These are phyloP conservation scores for Ogataea populi-albae DNA, from an alignment of 805 yeast genomes.

Conservation along the genomic window DNA sequence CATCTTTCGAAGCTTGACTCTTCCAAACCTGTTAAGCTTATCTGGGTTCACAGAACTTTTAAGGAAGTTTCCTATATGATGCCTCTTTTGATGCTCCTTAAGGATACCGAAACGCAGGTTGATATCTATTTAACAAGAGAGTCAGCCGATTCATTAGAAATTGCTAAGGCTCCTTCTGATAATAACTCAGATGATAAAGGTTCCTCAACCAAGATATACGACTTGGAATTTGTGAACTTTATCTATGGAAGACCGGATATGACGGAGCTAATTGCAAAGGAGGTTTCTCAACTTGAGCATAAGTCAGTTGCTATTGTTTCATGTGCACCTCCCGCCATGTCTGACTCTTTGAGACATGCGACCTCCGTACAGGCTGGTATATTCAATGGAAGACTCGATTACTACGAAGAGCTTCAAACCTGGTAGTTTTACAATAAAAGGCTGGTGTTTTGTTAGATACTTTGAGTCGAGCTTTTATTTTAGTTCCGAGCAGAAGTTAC, in stretches of 20 bases:
- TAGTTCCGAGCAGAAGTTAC: no score
- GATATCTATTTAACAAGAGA: slow-evolving; percentile 40
- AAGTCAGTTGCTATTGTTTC: slow-evolving; percentile 39
- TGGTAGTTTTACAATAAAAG: slow-evolving; percentile 52
- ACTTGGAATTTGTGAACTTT: slow-evolving; percentile 34
- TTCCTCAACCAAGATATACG: slow-evolving; percentile 33
- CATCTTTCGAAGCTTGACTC: slow-evolving; percentile 26
- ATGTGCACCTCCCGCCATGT: slow-evolving; percentile 47
- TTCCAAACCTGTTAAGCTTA: slow-evolving; percentile 38
- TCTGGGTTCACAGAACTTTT: slow-evolving; percentile 59
- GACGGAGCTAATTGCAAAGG: slow-evolving; percentile 30
- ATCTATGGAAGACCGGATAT: slow-evolving; percentile 41
- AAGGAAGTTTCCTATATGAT: slow-evolving; percentile 44
- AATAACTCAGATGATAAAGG: slow-evolving; percentile 5
- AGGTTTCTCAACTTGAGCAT: slow-evolving; percentile 35
- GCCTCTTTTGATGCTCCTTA: slow-evolving; percentile 35
- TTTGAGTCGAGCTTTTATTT: no score
- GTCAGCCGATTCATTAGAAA: slow-evolving; percentile 6
- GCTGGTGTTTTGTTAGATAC: no score
- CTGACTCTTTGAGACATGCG: slow-evolving; percentile 50
- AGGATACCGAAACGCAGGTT: slow-evolving; percentile 26
- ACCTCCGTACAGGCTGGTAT: slow-evolving; percentile 42
- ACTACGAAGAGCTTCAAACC: slow-evolving; percentile 69
- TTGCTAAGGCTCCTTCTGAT: slow-evolving; percentile 6
- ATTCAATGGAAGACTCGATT: slow-evolving; percentile 54